Percentiles rank a stretch among this genome's conserved stretches.
phyloP scores from a whole-genome alignment of 2,329 filamentous ascomycete species.

The Penicillium sp. region DNA sequence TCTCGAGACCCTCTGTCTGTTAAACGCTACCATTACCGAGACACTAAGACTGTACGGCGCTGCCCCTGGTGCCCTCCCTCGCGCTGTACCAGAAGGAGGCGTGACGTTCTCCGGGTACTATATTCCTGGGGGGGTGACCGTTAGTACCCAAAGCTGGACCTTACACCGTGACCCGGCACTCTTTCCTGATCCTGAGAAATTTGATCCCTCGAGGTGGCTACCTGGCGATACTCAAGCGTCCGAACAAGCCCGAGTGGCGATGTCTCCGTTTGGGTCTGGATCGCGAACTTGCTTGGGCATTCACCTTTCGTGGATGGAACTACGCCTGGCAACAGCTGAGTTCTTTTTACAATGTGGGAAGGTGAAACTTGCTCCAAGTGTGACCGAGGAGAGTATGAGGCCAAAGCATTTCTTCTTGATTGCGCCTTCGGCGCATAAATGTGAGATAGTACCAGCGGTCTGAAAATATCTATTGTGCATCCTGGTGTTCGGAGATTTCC shows the following conservation, averaged over 20 bases:
- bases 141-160: slow-evolving; percentile 48
- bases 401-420: not conserved
- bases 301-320: slow-evolving; percentile 63
- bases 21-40: not conserved
- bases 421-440: not conserved
- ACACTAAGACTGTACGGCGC: not conserved
- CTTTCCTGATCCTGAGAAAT: slow-evolving; percentile 52
- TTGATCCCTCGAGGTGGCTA: slow-evolving; percentile 54
- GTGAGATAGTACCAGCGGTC: slow-evolving; percentile 13
- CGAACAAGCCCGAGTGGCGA: slow-evolving; percentile 47
- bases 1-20: not conserved
- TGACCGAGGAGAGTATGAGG: not conserved
- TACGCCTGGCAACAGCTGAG: slow-evolving; percentile 51
- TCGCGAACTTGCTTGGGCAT: slow-evolving; percentile 67
- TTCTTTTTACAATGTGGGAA: slow-evolving; percentile 43
- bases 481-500: too few species aligned
- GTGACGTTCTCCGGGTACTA: not conserved
- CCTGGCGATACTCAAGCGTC: slow-evolving; percentile 30
- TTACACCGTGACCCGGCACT: slow-evolving; percentile 54
- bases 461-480: not conserved
- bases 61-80: not conserved
- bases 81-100: not conserved
- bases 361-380: not conserved
- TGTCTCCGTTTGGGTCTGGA: slow-evolving; percentile 64
- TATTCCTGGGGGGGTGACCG: not conserved